These are phyloP conservation scores for Paecilomyces fulvus DNA, from an alignment of 2,329 filamentous ascomycete genomes.

Conservation along the genomic window DNA sequence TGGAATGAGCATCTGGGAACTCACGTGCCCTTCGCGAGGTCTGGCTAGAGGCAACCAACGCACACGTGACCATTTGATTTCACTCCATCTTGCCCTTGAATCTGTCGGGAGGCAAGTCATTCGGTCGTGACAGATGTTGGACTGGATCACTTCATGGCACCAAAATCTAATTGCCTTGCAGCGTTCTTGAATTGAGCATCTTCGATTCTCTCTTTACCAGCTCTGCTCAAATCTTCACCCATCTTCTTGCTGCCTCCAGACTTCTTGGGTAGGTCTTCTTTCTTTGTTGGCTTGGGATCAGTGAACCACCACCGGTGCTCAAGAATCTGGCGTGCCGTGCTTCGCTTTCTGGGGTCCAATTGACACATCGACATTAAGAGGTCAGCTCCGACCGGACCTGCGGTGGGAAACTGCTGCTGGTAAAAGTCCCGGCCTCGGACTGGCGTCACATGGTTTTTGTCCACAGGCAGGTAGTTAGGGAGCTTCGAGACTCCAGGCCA, in stretches of 20 bases:
- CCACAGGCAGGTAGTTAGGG: slow-evolving; percentile 67
- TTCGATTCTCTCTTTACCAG: slow-evolving; percentile 59
- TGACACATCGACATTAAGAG: slow-evolving; percentile 76
- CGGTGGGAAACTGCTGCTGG: slow-evolving; percentile 65
- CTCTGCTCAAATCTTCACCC: slow-evolving; percentile 72
- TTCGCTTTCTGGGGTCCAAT: slow-evolving; percentile 78
- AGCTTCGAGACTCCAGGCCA: slow-evolving; percentile 87
- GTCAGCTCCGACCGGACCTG: slow-evolving; percentile 77
- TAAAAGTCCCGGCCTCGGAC: slow-evolving; percentile 62
- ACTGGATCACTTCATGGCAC: slow-evolving; percentile 27
- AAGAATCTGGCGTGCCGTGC: slow-evolving; percentile 68
- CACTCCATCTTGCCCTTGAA: background rate
- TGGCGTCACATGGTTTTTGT: slow-evolving; percentile 48
- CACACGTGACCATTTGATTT: too few species aligned
- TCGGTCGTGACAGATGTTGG: background rate
- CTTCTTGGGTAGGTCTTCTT: slow-evolving; percentile 73
- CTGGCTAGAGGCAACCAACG: too few species aligned
- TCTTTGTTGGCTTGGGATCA: slow-evolving; percentile 73
- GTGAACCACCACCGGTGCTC: slow-evolving; percentile 78
- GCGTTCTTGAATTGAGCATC: slow-evolving; percentile 61
- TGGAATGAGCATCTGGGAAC: too few species aligned
- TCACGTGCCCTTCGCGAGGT: too few species aligned
- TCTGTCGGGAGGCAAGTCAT: background rate
- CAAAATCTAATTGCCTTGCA: slow-evolving; percentile 75
- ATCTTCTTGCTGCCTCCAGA: slow-evolving; percentile 64